A percentile compares a stretch with the other conserved stretches of the same genome.
Conservation (phyloP, 1,139 yeast genomes). For the Geotrichum australiense region DNA sequence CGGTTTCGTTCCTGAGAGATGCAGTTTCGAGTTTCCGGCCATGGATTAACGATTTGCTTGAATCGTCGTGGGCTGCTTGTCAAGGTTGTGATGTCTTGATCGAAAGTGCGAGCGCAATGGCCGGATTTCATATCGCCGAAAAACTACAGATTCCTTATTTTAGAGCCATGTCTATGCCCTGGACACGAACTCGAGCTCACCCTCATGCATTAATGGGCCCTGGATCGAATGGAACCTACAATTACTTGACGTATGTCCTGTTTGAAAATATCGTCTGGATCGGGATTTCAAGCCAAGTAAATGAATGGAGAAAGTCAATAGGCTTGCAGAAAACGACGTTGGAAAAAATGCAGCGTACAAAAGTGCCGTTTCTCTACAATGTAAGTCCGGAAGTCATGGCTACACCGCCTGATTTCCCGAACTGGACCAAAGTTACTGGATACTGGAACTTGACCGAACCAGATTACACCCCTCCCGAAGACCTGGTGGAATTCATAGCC, state of each 20-base stretch:
- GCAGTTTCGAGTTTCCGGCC: conserved; percentile 70
- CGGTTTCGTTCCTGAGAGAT: conserved; percentile 74
- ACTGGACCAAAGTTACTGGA: conserved; percentile 92
- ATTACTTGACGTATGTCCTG: conserved; percentile 83
- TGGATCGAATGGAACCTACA: conserved; percentile 86
- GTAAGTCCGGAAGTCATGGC: conserved; percentile 84
- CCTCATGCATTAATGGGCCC: conserved; percentile 96
- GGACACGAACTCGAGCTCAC: conserved; percentile 93
- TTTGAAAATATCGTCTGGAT: conserved; percentile 93
- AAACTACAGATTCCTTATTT: conserved; percentile 83
- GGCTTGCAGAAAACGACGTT: conserved; percentile 63
- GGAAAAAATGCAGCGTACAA: conserved; percentile 62
- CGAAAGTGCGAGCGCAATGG: conserved; percentile 95
- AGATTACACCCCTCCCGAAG: conserved; percentile 56
- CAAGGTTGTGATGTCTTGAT: conserved; percentile 76
- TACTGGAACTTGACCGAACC: conserved; percentile 85
- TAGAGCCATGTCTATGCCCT: conserved; percentile 96
- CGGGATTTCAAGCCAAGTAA: conserved; percentile 84
- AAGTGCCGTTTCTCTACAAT: conserved; percentile 82
- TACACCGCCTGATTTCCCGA: conserved; percentile 88
- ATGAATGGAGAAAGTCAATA: conserved; percentile 73
- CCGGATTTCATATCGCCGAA: conserved; percentile 91
- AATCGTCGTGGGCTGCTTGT: conserved; percentile 78
- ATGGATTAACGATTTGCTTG: conserved; percentile 71
- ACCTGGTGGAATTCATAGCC: conserved; percentile 53